A percentile compares a stretch with the other conserved stretches of the same genome.
Evolutionary conservation across 2,329 filamentous ascomycete species (phyloP).

Genomic region (Exophiala viscosa): DNA sequence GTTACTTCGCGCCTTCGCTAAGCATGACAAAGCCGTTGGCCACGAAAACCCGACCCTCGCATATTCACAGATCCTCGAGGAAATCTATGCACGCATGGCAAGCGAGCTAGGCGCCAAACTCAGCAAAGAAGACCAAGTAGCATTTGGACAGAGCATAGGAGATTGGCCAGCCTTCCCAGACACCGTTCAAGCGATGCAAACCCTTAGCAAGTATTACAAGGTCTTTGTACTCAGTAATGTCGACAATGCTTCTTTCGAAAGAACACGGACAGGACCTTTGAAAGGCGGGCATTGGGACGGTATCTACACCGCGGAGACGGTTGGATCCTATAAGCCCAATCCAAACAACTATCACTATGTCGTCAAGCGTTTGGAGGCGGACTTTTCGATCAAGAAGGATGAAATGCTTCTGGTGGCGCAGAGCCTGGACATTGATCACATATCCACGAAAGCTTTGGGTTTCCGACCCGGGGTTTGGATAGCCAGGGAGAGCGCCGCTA

Average conservation of each 20-base stretch:
- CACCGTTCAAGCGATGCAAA: conserved; percentile 51
- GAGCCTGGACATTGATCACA: conserved; percentile 64
- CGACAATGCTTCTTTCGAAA: conserved; percentile 49
- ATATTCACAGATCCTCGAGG: conserved; percentile 10
- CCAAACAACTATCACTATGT: conserved; percentile 63
- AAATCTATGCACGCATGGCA: conserved; percentile 11
- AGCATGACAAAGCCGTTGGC: conserved; percentile 5
- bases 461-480: conserved; percentile 62
- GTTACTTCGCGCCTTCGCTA: conserved; percentile 4
- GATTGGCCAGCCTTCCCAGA: conserved; percentile 57
- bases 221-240: conserved; percentile 57
- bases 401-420: conserved; percentile 65
- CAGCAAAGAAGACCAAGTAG: conserved; percentile 34
- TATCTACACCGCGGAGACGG: conserved; percentile 66
- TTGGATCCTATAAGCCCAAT: conserved; percentile 69
- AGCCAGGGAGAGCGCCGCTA: conserved; percentile 43
- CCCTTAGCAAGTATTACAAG: conserved; percentile 50
- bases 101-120: neutral
- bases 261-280: conserved; percentile 48
- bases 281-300: conserved; percentile 56
- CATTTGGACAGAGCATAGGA: conserved; percentile 49
- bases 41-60: conserved; percentile 7
- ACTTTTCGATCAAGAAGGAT: conserved; percentile 55
- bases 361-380: conserved; percentile 49
- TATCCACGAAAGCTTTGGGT: conserved; percentile 58